Evolutionary conservation across 2,329 filamentous ascomycete genomes (phyloP).

Genomic region (Onygenales sp.): DNA sequence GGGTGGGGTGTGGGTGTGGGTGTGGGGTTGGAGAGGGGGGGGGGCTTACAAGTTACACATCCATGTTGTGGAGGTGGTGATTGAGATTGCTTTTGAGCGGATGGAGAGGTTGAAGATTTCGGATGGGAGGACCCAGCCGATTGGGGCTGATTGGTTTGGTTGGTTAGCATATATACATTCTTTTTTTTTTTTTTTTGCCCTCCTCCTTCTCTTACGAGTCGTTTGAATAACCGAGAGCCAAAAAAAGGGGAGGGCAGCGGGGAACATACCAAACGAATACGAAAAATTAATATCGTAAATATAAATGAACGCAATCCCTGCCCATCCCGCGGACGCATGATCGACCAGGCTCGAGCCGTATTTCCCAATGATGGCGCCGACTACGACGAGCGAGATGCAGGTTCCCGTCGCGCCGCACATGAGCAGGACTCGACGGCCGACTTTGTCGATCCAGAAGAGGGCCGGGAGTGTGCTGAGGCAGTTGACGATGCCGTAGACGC

Average conservation of each 20-base stretch:
- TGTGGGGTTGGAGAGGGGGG: too few species aligned
- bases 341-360: slow-evolving; percentile 20
- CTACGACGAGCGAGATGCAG: slow-evolving; percentile 26
- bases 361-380: slow-evolving; percentile 24
- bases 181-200: not conserved
- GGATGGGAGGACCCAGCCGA: too few species aligned
- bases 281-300: slow-evolving; percentile 30
- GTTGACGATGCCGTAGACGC: slow-evolving; percentile 32
- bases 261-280: slow-evolving; percentile 25
- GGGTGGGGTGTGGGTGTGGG: too few species aligned
- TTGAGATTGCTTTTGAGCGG: too few species aligned
- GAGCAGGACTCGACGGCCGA: slow-evolving; percentile 24
- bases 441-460: slow-evolving; percentile 26
- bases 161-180: too few species aligned
- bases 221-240: not conserved
- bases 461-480: slow-evolving; percentile 25
- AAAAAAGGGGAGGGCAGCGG: not conserved
- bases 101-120: too few species aligned
- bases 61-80: too few species aligned
- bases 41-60: too few species aligned
- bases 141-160: too few species aligned
- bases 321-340: slow-evolving; percentile 26
- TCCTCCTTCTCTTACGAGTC: not conserved
- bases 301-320: slow-evolving; percentile 29
- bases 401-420: slow-evolving; percentile 28